Evolutionary conservation across 805 yeast genomes (phyloP).

Genomic region (Yarrowia phangngaensis): DNA sequence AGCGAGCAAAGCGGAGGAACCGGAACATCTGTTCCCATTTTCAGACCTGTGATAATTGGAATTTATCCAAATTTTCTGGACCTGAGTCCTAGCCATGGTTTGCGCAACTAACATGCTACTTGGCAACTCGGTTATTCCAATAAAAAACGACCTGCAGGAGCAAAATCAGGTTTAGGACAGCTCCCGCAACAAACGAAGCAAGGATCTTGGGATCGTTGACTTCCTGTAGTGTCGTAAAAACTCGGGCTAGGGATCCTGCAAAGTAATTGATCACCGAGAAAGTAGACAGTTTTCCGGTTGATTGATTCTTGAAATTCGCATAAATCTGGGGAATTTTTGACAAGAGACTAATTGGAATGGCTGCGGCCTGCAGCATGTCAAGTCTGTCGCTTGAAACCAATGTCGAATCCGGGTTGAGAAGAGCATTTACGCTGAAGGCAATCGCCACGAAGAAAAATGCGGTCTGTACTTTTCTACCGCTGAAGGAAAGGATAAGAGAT

Average conservation of each 20-base stretch:
- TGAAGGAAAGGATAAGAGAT: conserved; percentile 36
- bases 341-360: conserved; percentile 41
- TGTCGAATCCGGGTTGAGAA: conserved; percentile 33
- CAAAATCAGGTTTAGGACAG: conserved; percentile 39
- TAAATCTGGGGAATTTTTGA: conserved; percentile 44
- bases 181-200: conserved; percentile 38
- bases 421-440: conserved; percentile 29
- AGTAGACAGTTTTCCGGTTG: conserved; percentile 44
- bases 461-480: conserved; percentile 29
- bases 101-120: no score
- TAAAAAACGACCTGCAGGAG: conserved; percentile 41
- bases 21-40: no score
- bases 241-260: conserved; percentile 42
- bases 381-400: conserved; percentile 34
- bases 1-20: no score
- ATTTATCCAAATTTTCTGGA: no score
- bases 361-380: conserved; percentile 36
- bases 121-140: conserved; percentile 34
- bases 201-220: conserved; percentile 41
- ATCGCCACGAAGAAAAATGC: conserved; percentile 33
- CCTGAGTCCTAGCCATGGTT: no score
- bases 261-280: conserved; percentile 42
- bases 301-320: conserved; percentile 38
- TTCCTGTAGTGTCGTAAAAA: conserved; percentile 42
- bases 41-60: no score